Conservation (phyloP, 2,329 filamentous ascomycete genomes). For the Conoideocrella luteorostrata region DNA sequence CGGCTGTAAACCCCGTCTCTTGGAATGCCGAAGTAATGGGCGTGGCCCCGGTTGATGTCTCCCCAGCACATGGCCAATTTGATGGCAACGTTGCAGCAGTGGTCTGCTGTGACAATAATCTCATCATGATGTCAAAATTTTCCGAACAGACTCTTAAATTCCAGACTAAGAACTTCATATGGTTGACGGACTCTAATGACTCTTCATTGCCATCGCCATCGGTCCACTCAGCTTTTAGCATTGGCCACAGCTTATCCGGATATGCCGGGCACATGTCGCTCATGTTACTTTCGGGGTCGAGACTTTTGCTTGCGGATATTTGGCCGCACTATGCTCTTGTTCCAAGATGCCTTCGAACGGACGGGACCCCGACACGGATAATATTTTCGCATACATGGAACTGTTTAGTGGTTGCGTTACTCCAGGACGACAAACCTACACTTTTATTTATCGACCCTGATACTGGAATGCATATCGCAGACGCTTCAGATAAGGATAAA, state of each 20-base stretch:
- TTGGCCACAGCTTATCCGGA: slow-evolving; percentile 33
- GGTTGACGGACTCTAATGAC: slow-evolving; percentile 45
- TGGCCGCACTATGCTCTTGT: slow-evolving; percentile 38
- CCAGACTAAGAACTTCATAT: slow-evolving; percentile 38
- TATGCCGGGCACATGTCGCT: slow-evolving; percentile 34
- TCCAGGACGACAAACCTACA: slow-evolving; percentile 35
- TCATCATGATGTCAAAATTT: slow-evolving; percentile 37
- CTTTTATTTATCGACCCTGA: slow-evolving; percentile 52
- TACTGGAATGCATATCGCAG: slow-evolving; percentile 46
- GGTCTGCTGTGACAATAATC: slow-evolving; percentile 41
- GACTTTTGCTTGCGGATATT: slow-evolving; percentile 48
- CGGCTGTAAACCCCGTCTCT: slow-evolving; percentile 14
- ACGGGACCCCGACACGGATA: slow-evolving; percentile 43
- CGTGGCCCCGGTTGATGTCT: slow-evolving; percentile 28
- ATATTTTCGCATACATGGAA: slow-evolving; percentile 49
- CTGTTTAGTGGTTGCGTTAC: slow-evolving; percentile 47
- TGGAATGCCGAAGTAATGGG: slow-evolving; percentile 29
- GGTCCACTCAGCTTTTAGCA: slow-evolving; percentile 40
- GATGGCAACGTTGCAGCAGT: slow-evolving; percentile 28
- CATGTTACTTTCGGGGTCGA: slow-evolving; percentile 42
- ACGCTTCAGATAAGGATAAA: slow-evolving; percentile 35
- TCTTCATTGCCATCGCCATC: slow-evolving; percentile 37
- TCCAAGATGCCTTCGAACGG: slow-evolving; percentile 41
- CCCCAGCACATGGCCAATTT: slow-evolving; percentile 19
- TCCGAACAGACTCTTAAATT: slow-evolving; percentile 25